Evolutionary conservation across 768 basidiomycete species (phyloP), one percentile per base, ranked within the genome.

Genomic region (Russula abietina): DNA sequence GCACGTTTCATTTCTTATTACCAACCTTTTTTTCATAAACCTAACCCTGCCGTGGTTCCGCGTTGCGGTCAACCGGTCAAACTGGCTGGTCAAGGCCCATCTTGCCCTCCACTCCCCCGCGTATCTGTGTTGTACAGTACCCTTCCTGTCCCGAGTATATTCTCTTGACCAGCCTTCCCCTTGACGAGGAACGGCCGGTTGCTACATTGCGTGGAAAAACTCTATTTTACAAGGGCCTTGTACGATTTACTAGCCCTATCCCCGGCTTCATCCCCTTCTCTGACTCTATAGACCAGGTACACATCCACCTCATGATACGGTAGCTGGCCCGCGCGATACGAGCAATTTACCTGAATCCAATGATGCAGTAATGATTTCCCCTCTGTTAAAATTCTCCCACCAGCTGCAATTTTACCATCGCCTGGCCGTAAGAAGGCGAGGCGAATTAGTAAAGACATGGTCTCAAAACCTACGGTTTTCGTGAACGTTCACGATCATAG

Each of bases 391-490:
- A 32, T 22, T 62, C 22, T 63, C 36, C 41, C 66, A 38, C 49
- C 72, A 30, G 69, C 70, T 57, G 72, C 71, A 55, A 73, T 78
- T 30, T 65, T 74, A 12, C 70, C 72, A 22, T 68, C 76, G 17
- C 58, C 69, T 11, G 73, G 73, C 67, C 45, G 51, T 68, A 80
- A 80, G 71, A 87, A 85, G 75, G 80, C 78, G 43, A 82, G 83
- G 67, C 78, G 84, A 68, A 84, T 93, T 70, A 89, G 83, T 76
- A 93, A 93, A 73, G 90, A 92, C 69, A 93, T 93, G 88, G 87
- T 95, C 5, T 91, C 90, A 16, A 82, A 77, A 60, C 93, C 93
- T 6, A 89, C 81, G 24, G 87, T 84, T 67, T 93, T 93, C 72
- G 80, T 90, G 91, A 94, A 79, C 74, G 90, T 84, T 55, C 67